Conservation (phyloP, 345 rosid genomes). For the Firmiana major region DNA sequence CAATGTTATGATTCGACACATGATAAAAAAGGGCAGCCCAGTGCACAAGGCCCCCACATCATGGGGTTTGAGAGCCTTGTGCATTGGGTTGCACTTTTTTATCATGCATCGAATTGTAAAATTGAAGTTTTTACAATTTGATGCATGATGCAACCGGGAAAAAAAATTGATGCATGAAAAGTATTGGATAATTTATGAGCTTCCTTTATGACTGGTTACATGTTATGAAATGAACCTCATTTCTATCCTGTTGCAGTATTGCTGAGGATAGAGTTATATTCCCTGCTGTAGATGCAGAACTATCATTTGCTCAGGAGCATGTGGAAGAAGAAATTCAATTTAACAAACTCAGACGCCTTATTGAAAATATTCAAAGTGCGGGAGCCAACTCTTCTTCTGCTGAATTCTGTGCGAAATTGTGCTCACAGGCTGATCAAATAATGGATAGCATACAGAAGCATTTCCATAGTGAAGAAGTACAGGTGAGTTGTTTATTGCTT, state of each 20-base stretch:
- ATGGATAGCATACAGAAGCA: constrained; percentile 53
- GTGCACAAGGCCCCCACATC: no score
- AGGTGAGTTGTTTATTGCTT: constrained; percentile 33
- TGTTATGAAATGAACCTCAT: constrained; percentile 18
- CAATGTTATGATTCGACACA: not conserved
- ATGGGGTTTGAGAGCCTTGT: no score
- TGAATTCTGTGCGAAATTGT: constrained; percentile 44
- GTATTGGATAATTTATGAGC: not conserved
- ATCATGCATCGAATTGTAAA: no score
- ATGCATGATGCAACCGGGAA: not conserved
- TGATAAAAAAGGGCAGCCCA: no score
- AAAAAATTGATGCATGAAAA: not conserved
- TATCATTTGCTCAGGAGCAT: constrained; percentile 56
- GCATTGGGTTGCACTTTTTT: no score
- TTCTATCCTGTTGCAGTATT: constrained; percentile 41
- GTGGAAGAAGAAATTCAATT: constrained; percentile 55
- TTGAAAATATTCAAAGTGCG: constrained; percentile 45
- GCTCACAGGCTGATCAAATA: constrained; percentile 52
- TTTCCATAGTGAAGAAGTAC: constrained; percentile 54
- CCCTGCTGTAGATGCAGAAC: constrained; percentile 60
- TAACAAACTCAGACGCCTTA: constrained; percentile 48
- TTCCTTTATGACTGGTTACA: not conserved
- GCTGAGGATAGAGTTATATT: constrained; percentile 64
- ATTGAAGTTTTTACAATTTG: no score
- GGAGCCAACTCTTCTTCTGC: constrained; percentile 44